Evolutionary conservation across 2,329 filamentous ascomycete species (phyloP), one percentile per base, ranked within the genome.

Genomic region (Orbilia javanica): DNA sequence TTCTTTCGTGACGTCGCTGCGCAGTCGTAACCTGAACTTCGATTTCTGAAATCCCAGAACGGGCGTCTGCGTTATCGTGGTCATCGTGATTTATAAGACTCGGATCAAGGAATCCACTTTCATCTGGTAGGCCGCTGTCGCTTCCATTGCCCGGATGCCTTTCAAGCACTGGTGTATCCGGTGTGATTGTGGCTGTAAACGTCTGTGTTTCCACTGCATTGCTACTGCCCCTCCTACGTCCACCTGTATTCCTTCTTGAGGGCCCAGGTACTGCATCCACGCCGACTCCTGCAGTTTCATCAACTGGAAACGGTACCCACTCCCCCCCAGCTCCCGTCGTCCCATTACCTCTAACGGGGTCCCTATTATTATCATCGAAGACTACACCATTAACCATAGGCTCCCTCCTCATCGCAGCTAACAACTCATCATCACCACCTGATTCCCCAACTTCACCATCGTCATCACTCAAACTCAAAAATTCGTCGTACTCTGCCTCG

Each of bases 21-120:
- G 60, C 53, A n/a, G 75, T 74, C 13, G 75, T 79, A 52, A 79
- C 75, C 46, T 79, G 75, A 20, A 79, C 75, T 46, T 79, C 75
- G 46, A 79, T 79, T 39, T 74, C 75, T 34, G 75, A 79, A 22
- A 74, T 79, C 34, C 75, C 75, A 13, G 75, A 79, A n/a, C 68
- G 63, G 27, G 68, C 75, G 31, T 79, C 70, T 36, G 48, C 60
- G 44, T 73, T 57, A 20, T 67, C 74, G 39, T 67, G 39, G 67
- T 69, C 55, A 11, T 55, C 53, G 18, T 76, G 73, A 29, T 64
- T 60, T 50, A 76, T 62, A 31, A 20, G 29, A 10, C 50, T 69
- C 2, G 75, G 75, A 48, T 79, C 75, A 13, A 79, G 48, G 39
- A 69, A 74, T 25, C 67, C 57, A 27, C 65, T 70, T 31, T 73